Evolutionary conservation across 768 basidiomycete genomes (phyloP).

Genomic region (Mycena metata): DNA sequence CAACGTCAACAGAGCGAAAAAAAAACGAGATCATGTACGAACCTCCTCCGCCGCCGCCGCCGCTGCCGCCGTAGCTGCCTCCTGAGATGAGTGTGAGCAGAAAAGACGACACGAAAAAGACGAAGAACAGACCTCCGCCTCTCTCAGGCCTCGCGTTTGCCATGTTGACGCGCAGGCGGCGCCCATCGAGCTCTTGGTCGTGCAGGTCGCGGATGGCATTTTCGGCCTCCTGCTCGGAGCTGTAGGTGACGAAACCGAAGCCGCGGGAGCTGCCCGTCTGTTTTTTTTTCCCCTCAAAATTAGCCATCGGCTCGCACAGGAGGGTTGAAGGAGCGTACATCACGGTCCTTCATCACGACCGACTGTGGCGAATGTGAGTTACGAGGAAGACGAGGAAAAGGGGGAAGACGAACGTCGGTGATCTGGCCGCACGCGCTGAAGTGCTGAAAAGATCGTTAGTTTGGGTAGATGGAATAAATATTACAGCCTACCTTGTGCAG

Average conservation of each 20-base stretch:
- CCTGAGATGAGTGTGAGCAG: background rate
- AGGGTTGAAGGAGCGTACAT: too few relatives aligned
- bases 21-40: background rate
- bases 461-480: slow-evolving; percentile 37
- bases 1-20: slow-evolving; percentile 40
- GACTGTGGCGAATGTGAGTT: slow-evolving; percentile 82
- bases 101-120: background rate
- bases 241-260: slow-evolving; percentile 95
- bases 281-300: too few relatives aligned
- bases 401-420: slow-evolving; percentile 84
- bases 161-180: slow-evolving; percentile 89
- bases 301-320: too few relatives aligned
- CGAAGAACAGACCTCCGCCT: too few relatives aligned
- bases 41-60: slow-evolving; percentile 60
- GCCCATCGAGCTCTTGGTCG: slow-evolving; percentile 93
- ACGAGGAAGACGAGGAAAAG: slow-evolving; percentile 39
- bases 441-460: slow-evolving; percentile 64
- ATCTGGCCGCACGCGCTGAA: slow-evolving; percentile 86
- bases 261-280: slow-evolving; percentile 93
- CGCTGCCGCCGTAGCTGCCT: slow-evolving; percentile 54
- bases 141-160: slow-evolving; percentile 51
- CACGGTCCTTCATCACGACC: slow-evolving; percentile 96
- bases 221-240: slow-evolving; percentile 72
- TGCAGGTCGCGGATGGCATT: slow-evolving; percentile 82
- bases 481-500: slow-evolving; percentile 69